These are phyloP conservation scores for Phytophthora capsici DNA, from an alignment of 352 stramenopile species.

Conservation along the genomic window DNA sequence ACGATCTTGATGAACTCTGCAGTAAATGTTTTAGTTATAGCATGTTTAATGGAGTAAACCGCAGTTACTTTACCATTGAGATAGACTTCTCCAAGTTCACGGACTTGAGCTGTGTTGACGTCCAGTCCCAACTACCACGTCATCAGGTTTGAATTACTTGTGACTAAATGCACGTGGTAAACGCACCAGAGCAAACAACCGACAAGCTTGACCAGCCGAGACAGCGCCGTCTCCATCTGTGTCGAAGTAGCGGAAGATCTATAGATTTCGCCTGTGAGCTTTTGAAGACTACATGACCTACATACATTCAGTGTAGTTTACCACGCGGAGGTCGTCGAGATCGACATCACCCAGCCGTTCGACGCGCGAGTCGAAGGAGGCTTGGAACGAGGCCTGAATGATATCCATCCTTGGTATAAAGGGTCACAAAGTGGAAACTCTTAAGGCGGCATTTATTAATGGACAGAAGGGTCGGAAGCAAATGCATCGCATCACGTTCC, in stretches of 20 bases:
- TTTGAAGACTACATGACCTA: not conserved
- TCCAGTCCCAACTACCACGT: constrained; percentile 53
- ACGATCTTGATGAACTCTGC: constrained; percentile 81
- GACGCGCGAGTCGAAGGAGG: constrained; percentile 67
- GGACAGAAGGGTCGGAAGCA: constrained; percentile 10
- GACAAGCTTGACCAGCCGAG: constrained; percentile 57
- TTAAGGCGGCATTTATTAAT: not conserved
- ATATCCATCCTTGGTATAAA: constrained; percentile 53
- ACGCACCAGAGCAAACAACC: constrained; percentile 68
- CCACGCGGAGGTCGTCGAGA: constrained; percentile 57
- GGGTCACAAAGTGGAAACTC: not conserved
- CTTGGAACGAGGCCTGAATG: constrained; percentile 68
- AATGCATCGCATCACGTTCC: constrained; percentile 9
- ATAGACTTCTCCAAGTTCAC: constrained; percentile 70
- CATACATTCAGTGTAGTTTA: constrained; percentile 8
- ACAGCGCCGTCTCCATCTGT: constrained; percentile 68
- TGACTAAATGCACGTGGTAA: not conserved
- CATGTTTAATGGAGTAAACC: too few species aligned
- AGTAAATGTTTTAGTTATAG: not conserved
- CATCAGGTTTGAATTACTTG: not conserved
- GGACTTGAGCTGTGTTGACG: constrained; percentile 56
- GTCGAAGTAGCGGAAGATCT: constrained; percentile 85
- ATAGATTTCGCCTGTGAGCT: not conserved
- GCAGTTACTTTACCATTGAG: constrained; percentile 43
- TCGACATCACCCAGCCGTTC: constrained; percentile 57